Conservation (phyloP, 495 filamentous ascomycete species). For the Penicillium ucsense region DNA sequence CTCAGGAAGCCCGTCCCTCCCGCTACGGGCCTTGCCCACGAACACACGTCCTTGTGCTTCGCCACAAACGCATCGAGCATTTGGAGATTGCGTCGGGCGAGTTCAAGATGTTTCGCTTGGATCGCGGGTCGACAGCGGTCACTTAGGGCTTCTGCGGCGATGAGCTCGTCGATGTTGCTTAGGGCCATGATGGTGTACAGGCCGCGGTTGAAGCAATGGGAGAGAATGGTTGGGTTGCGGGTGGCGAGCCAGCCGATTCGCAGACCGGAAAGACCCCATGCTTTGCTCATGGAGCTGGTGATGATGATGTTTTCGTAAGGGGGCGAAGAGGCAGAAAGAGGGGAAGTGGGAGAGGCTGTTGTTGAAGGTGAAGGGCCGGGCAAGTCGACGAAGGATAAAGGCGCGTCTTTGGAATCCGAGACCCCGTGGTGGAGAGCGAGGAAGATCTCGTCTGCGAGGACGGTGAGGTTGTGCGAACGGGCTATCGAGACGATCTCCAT, state of each 20-base stretch:
- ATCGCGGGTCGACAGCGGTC: constrained; percentile 2
- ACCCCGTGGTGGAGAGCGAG: constrained; percentile 5
- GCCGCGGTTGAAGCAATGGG: not conserved
- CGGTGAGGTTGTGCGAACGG: not conserved
- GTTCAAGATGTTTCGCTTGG: not conserved
- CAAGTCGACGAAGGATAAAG: constrained; percentile 1
- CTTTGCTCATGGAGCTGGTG: constrained; percentile 13
- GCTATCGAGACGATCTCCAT: constrained; percentile 4
- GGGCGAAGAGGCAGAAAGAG: not conserved
- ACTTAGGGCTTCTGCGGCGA: constrained; percentile 6
- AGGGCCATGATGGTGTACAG: constrained; percentile 5
- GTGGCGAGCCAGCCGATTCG: constrained; percentile 10
- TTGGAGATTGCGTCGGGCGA: constrained; percentile 1
- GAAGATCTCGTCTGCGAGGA: constrained; percentile 11
- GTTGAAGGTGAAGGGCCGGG: too few species aligned
- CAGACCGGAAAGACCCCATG: constrained; percentile 7
- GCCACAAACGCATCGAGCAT: constrained; percentile 1
- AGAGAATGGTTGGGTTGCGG: not conserved
- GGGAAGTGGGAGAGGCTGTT: too few species aligned
- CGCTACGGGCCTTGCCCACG: constrained; percentile 1
- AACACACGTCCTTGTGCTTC: not conserved
- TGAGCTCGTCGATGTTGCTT: constrained; percentile 1
- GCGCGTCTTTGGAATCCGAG: not conserved
- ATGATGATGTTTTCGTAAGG: constrained; percentile 1
- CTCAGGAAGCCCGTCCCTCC: constrained; percentile 6